Evolutionary conservation across 192 early-diverging fungal species (phyloP).

Genomic region (Coemansia sp.): DNA sequence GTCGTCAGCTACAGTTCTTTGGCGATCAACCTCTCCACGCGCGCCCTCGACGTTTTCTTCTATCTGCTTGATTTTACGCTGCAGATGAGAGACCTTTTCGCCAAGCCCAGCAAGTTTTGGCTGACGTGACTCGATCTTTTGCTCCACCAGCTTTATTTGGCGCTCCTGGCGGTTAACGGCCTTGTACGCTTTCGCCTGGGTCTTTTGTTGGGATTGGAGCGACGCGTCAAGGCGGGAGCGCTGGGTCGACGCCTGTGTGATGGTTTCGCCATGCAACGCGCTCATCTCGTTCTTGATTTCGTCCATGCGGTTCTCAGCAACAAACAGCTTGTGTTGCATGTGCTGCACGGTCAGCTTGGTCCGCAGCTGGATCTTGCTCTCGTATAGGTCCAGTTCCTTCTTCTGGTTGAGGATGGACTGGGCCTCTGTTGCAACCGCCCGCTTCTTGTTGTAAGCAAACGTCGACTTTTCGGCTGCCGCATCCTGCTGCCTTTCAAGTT

Average conservation of each 20-base stretch:
- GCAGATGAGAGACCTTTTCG: slow-evolving; percentile 74
- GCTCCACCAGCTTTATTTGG: slow-evolving; percentile 70
- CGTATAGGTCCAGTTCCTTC: slow-evolving; percentile 85
- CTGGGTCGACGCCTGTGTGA: slow-evolving; percentile 50
- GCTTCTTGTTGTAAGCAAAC: slow-evolving; percentile 89
- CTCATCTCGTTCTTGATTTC: slow-evolving; percentile 64
- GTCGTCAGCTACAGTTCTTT: slow-evolving; percentile 53
- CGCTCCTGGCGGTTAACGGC: slow-evolving; percentile 74
- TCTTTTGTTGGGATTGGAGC: slow-evolving; percentile 69
- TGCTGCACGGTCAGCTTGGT: slow-evolving; percentile 66
- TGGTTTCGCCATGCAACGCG: slow-evolving; percentile 54
- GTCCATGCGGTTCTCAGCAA: slow-evolving; percentile 73
- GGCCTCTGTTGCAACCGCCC: slow-evolving; percentile 86
- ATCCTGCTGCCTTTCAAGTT: slow-evolving; percentile 81
- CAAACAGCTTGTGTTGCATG: slow-evolving; percentile 91
- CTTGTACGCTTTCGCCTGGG: slow-evolving; percentile 71
- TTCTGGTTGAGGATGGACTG: slow-evolving; percentile 93
- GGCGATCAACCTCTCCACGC: slow-evolving; percentile 58
- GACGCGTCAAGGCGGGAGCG: slow-evolving; percentile 58
- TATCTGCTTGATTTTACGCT: slow-evolving; percentile 67
- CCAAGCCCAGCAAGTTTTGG: slow-evolving; percentile 55
- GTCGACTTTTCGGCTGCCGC: slow-evolving; percentile 84
- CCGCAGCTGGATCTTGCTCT: slow-evolving; percentile 67
- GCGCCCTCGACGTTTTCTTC: slow-evolving; percentile 62
- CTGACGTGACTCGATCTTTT: slow-evolving; percentile 69